Evolutionary conservation across 2,329 filamentous ascomycete species (phyloP).

Genomic region (Aschersonia sp.): DNA sequence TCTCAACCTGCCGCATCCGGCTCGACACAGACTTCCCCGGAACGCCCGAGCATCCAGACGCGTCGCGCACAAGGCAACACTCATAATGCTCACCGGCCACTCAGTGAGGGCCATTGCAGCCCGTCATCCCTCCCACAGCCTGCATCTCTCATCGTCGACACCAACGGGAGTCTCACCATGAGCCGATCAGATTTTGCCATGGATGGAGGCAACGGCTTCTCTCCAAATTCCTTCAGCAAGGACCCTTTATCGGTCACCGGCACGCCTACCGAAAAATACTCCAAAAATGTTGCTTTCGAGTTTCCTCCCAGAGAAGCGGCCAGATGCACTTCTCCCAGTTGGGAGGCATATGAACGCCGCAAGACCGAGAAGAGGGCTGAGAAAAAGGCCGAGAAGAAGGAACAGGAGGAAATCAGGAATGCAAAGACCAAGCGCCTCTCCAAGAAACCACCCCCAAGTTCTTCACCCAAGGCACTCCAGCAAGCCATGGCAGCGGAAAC

Average conservation of each 20-base stretch:
- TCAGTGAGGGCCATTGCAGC: constrained; percentile 1
- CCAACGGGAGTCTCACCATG: constrained; percentile 2
- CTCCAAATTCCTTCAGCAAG: background rate
- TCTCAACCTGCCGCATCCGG: background rate
- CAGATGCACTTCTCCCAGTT: constrained; percentile 44
- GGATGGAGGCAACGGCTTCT: constrained; percentile 4
- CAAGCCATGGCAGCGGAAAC: constrained; percentile 5
- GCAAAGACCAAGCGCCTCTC: constrained; percentile 12
- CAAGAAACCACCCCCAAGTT: constrained; percentile 17
- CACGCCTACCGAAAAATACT: background rate
- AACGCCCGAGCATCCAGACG: constrained; percentile 5
- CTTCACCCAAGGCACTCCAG: constrained; percentile 6
- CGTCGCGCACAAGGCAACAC: constrained; percentile 3
- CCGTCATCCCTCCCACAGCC: constrained; percentile 4
- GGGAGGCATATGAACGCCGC: constrained; percentile 40
- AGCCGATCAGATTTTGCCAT: constrained; percentile 2
- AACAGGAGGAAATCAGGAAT: constrained; percentile 11
- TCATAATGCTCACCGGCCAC: constrained; percentile 2
- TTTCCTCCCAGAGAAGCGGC: constrained; percentile 16
- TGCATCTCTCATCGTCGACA: constrained; percentile 7
- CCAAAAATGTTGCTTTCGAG: constrained; percentile 14
- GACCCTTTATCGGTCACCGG: constrained; percentile 3
- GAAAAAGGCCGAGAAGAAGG: constrained; percentile 21
- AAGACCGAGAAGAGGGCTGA: constrained; percentile 37
- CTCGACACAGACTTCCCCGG: background rate